Base-by-base conservation (phyloP, 164 flowering plant species). In the Nymphaea thermarum region DNA sequence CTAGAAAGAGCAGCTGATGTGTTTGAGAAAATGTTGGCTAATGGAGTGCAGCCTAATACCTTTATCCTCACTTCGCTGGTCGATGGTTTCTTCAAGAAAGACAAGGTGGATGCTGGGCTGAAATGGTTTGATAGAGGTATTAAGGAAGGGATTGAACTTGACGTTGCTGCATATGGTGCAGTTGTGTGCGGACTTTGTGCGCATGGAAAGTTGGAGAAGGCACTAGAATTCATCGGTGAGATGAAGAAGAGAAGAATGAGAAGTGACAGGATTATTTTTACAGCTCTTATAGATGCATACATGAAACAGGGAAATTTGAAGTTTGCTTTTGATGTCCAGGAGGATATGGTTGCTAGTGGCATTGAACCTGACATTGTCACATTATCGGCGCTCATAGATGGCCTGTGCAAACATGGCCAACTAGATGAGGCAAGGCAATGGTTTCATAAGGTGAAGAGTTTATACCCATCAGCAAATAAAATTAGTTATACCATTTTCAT, bases 81-180 rank as follows among this genome's bases (percentile, higher is more conserved):
- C 6, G 76, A 77, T 72, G 81, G 82, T 57, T 70, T 72, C 43
- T 81, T 81, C 66, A 76, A 74, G 73, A 75, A 72, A 41, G 76
- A 71, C 14, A 70, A 77, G 63, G 44, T 67, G n/a, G 75, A 72
- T 44, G 65, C 43, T 64, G 82, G 80, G 5, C 43, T 76, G 72
- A 67, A 70, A 43, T 77, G 65, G 70, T 15, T 77, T 15, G 64
- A 43, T 44, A n/a, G 43, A 61, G 77, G 79, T 80, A 60, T 16
- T 65, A 66, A 67, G 18, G 65, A 62, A 25, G 75, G 76, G 61
- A 72, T 82, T 25, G 61, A 43, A 36, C 71, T 79, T 43, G 82
- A 82, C 74, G 66, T 76, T 5, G 59, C 77, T 2, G 70, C 80
- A 17, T 82, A 77, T 70, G 78, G 82, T 47, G 82, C 73, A 4